phyloP scores from a whole-genome alignment of 108 stramenopile genomes.

The Conticribra weissflogii region DNA sequence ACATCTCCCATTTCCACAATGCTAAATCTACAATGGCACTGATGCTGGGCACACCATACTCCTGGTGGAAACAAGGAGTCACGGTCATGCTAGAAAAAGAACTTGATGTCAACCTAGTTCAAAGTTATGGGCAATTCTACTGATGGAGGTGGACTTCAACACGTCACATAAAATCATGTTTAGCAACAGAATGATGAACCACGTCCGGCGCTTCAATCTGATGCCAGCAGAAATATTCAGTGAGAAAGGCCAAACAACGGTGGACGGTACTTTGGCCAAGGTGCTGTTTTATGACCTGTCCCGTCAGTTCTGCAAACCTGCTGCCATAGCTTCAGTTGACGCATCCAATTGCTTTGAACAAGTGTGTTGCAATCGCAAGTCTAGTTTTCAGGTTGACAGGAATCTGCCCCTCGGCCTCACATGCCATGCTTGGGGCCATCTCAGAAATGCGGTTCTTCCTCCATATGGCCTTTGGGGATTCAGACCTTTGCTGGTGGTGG shows the following conservation, averaged over 20 bases:
- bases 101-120: constrained; percentile 9
- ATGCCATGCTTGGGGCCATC: too few relatives aligned
- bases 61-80: constrained; percentile 3
- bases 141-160: constrained; percentile 36
- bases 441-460: constrained; percentile 23
- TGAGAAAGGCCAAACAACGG: constrained; percentile 4
- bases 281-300: too few relatives aligned
- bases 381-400: constrained; percentile 13
- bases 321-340: too few relatives aligned
- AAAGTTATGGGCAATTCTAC: constrained; percentile 22
- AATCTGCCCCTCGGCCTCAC: constrained; percentile 1
- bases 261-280: too few relatives aligned
- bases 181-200: constrained; percentile 12
- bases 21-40: constrained; percentile 1
- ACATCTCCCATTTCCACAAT: constrained; percentile 10
- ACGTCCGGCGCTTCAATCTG: constrained; percentile 1
- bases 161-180: constrained; percentile 1
- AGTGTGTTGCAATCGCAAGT: constrained; percentile 3
- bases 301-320: too few relatives aligned
- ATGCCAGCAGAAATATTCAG: constrained; percentile 30
- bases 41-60: not conserved
- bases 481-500: not conserved
- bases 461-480: constrained; percentile 3
- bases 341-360: constrained; percentile 22
- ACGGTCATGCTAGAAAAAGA: constrained; percentile 19